phyloP scores from a whole-genome alignment of 2,329 filamentous ascomycete species.

The Pseudogymnoascus sp. region DNA sequence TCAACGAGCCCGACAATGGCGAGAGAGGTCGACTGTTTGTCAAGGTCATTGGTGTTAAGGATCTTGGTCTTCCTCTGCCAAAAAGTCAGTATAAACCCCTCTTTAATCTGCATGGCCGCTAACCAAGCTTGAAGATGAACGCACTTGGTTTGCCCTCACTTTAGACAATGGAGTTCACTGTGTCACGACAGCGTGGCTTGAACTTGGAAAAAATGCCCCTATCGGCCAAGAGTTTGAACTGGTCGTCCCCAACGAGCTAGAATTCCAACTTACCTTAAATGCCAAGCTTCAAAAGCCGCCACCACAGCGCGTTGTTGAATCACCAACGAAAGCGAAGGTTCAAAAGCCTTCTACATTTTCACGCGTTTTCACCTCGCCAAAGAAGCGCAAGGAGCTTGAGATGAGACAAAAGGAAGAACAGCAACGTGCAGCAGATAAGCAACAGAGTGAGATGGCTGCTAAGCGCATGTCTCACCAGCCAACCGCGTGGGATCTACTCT shows the following conservation, averaged over 20 bases:
- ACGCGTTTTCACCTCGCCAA: constrained; percentile 85
- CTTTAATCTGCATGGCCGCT: constrained; percentile 17
- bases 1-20: constrained; percentile 50
- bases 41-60: constrained; percentile 97
- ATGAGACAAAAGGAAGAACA: constrained; percentile 74
- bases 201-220: constrained; percentile 81
- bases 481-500: constrained; percentile 77
- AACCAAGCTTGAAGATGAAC: constrained; percentile 54
- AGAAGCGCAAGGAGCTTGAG: constrained; percentile 93
- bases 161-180: constrained; percentile 98
- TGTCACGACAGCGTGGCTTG: constrained; percentile 91
- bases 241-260: constrained; percentile 92
- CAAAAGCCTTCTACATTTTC: constrained; percentile 73
- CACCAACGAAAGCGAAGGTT: constrained; percentile 55
- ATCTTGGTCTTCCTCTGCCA: constrained; percentile 83
- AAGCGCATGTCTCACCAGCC: constrained; percentile 55
- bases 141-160: constrained; percentile 89
- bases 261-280: constrained; percentile 94
- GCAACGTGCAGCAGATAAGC: constrained; percentile 54
- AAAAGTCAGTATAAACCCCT: constrained; percentile 54
- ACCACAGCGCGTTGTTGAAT: constrained; percentile 43
- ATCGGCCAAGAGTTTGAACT: constrained; percentile 98
- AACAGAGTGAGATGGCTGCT: constrained; percentile 55
- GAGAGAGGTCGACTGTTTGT: constrained; percentile 91
- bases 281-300: constrained; percentile 84